Evolutionary conservation across 768 basidiomycete species (phyloP).

Genomic region (Collybia mongolica): DNA sequence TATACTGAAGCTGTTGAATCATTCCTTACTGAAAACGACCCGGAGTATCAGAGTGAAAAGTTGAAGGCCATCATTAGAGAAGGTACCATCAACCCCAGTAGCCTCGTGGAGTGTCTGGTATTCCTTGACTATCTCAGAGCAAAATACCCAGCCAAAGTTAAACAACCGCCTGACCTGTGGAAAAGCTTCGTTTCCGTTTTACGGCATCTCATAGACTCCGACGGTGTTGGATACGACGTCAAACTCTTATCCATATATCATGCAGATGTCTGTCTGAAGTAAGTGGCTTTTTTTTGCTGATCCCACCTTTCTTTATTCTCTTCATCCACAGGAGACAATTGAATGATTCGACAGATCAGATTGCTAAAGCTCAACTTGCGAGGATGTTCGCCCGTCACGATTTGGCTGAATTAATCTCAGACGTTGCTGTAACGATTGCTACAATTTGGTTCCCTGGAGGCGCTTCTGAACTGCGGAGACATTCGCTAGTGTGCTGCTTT

Average conservation of each 20-base stretch:
- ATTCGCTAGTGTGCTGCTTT: too few relatives aligned
- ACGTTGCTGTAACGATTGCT: constrained; percentile 1
- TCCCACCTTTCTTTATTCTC: neutral
- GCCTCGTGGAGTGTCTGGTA: neutral
- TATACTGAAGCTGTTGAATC: too few relatives aligned
- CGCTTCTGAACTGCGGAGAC: too few relatives aligned
- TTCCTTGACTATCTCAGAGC: neutral
- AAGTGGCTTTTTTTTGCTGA: neutral
- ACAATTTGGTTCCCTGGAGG: neutral
- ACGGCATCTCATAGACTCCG: neutral
- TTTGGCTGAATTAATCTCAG: neutral
- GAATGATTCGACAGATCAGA: neutral
- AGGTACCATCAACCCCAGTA: neutral
- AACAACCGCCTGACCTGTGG: neutral
- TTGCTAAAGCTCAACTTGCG: neutral
- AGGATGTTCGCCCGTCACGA: neutral
- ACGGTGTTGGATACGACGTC: neutral
- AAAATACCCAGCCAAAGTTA: neutral
- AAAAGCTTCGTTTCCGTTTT: neutral
- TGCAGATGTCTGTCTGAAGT: neutral
- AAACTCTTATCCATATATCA: neutral
- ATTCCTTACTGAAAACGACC: neutral
- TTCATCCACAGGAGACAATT: neutral
- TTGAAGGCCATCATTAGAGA: neutral
- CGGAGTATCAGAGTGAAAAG: neutral